These are phyloP conservation scores for Boletus eberwhitei DNA, from an alignment of 768 basidiomycete species.

Conservation along the genomic window DNA sequence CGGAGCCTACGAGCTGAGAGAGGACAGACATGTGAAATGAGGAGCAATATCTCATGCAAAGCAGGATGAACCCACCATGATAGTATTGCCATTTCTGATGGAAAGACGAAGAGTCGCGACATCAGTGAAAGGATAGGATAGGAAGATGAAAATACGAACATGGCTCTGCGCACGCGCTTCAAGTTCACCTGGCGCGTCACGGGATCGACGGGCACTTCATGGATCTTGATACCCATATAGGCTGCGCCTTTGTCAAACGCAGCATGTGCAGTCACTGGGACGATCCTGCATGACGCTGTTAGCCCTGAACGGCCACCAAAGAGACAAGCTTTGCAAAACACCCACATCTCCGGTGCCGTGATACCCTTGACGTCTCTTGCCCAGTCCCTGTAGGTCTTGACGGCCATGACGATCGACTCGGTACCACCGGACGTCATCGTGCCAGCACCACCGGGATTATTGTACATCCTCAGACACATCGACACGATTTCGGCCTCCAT, in stretches of 20 bases:
- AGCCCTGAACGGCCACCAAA: neutral
- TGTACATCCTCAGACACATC: conserved; percentile 83
- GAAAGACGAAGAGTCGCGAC: conserved; percentile 2
- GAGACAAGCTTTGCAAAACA: neutral
- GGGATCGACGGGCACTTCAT: conserved; percentile 77
- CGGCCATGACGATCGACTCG: conserved; percentile 92
- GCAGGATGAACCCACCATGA: conserved; percentile 53
- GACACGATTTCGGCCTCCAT: conserved; percentile 97
- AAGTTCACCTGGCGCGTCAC: conserved; percentile 76
- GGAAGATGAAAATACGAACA: conserved; percentile 49
- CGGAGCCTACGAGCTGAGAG: conserved; percentile 75
- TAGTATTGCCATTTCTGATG: conserved; percentile 78
- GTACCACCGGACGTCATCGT: conserved; percentile 95
- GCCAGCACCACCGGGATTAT: conserved; percentile 82
- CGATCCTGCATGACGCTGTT: conserved; percentile 49
- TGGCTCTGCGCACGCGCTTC: conserved; percentile 75
- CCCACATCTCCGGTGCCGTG: conserved; percentile 88
- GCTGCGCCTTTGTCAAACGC: conserved; percentile 93
- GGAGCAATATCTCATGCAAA: neutral
- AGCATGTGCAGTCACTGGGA: conserved; percentile 84
- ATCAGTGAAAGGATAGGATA: too few species aligned
- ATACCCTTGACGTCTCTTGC: conserved; percentile 82
- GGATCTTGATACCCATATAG: conserved; percentile 88
- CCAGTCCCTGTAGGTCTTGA: conserved; percentile 95
- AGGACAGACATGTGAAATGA: neutral